Percentiles rank a stretch among this genome's conserved stretches.
These are phyloP conservation scores for Botryosphaeria dothidea DNA, from an alignment of 2,329 filamentous ascomycete species.

Conservation along the genomic window DNA sequence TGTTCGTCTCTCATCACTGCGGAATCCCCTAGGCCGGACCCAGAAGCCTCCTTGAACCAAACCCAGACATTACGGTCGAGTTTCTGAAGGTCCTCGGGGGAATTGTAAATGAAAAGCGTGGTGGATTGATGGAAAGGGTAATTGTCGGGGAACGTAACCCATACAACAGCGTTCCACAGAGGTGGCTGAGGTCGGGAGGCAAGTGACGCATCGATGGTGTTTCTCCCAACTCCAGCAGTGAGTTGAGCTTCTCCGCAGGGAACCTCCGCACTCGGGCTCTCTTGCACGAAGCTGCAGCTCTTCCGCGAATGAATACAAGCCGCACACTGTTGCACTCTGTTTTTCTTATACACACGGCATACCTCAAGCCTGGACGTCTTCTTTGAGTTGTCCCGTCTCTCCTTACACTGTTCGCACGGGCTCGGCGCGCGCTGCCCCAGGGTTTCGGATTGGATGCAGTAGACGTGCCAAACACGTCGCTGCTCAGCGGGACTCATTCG, in stretches of 20 bases:
- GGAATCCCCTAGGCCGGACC: neutral
- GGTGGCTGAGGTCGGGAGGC: neutral
- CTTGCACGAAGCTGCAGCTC: neutral
- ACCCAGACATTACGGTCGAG: neutral
- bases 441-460: neutral
- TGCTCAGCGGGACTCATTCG: neutral
- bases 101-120: neutral
- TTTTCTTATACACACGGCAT: neutral
- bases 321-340: neutral
- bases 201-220: too few relatives aligned
- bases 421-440: neutral
- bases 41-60: neutral
- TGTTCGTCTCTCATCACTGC: neutral
- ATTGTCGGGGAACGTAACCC: neutral
- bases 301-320: neutral
- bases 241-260: too few relatives aligned
- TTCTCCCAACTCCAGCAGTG: too few relatives aligned
- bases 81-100: neutral
- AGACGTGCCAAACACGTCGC: neutral
- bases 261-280: neutral
- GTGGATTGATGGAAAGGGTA: neutral
- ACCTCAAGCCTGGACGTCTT: too few relatives aligned
- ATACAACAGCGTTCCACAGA: neutral
- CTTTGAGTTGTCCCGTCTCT: neutral
- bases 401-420: neutral